Base-by-base conservation (phyloP, 139 green algal genomes). In the Closterium sp. region DNA sequence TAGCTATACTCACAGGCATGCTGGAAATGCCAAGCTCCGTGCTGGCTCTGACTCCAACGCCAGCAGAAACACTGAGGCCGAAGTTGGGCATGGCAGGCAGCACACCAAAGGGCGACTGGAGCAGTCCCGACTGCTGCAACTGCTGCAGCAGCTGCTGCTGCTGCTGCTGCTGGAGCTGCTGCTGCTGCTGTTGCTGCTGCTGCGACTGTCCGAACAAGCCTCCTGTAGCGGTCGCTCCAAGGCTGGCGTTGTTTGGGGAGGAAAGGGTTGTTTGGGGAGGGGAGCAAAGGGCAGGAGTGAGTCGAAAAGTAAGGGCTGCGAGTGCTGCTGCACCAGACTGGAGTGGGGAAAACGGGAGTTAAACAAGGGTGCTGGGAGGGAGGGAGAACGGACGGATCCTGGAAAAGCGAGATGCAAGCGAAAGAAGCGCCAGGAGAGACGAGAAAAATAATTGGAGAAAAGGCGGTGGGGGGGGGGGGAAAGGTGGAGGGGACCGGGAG, bases 21-120 rank as follows among this genome's bases (percentile, higher is more conserved):
- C 31, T 90, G 31, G 91, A 91, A 88, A 98, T 97, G 93, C 97
- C 97, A 24, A 97, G 95, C 85, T 95, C 89, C 6, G 70, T 86
- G 22, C 85, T 28, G 6, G 86, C 22, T 24, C 19, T 85, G 24
- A 31, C 19, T 0, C 86, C 86, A 3, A n/a, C n/a, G n/a, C 70
- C 28, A 0, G 88, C 31, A 24, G 45, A 38, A 38, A 2, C 73
- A 45, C 91, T 88, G 9, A 93, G 17, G 50, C 87, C 31, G 30
- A 94, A 45, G 28, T 94, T 85, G 4, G 90, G 92, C 34, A 91
- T n/a, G 38, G 92, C 38, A 28, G 92, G 92, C 1, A 94, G 28
- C 7, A 62, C 91, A 27, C 92, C 92, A 86, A 94, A 95, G 42
- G 92, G 92, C n/a, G 85, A 62, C n/a, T 91, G 89, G 27, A 70